phyloP scores from a whole-genome alignment of 176 grass and related monocot species.

The Eragrostis curvula region DNA sequence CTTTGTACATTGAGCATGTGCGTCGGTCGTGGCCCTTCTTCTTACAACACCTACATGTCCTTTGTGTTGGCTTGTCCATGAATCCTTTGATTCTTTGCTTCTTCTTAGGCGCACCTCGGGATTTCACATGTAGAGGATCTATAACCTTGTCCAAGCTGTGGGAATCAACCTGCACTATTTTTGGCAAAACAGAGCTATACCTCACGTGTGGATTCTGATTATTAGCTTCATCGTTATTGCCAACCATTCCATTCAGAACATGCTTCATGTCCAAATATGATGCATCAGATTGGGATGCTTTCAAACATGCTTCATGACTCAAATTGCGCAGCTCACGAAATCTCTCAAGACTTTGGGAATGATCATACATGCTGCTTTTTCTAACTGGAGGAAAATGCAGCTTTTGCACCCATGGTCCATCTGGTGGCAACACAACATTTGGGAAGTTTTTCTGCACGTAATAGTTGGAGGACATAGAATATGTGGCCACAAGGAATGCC shows the following conservation, averaged over 20 bases:
- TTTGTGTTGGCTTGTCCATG: neutral
- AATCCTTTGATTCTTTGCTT: neutral
- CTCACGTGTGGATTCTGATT: neutral
- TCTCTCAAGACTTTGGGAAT: neutral
- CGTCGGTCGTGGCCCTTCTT: neutral
- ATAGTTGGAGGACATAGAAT: neutral
- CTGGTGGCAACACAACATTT: neutral
- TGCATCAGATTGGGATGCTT: neutral
- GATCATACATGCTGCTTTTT: neutral
- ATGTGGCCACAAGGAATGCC: neutral
- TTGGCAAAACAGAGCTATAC: neutral
- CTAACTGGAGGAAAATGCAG: neutral
- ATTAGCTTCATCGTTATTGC: too few relatives aligned
- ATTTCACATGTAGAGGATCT: neutral
- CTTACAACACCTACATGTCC: neutral
- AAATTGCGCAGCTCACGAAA: neutral
- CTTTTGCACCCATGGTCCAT: neutral
- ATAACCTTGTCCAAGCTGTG: neutral
- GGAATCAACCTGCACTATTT: neutral
- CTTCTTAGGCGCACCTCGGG: conserved; percentile 1
- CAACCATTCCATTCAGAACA: neutral
- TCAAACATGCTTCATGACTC: conserved; percentile 2
- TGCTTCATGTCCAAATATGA: neutral
- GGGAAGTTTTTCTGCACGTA: neutral
- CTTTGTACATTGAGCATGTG: too few relatives aligned